Evolutionary conservation across 768 basidiomycete species (phyloP), one percentile per base, ranked within the genome.

Genomic region (Clavulina sp.): DNA sequence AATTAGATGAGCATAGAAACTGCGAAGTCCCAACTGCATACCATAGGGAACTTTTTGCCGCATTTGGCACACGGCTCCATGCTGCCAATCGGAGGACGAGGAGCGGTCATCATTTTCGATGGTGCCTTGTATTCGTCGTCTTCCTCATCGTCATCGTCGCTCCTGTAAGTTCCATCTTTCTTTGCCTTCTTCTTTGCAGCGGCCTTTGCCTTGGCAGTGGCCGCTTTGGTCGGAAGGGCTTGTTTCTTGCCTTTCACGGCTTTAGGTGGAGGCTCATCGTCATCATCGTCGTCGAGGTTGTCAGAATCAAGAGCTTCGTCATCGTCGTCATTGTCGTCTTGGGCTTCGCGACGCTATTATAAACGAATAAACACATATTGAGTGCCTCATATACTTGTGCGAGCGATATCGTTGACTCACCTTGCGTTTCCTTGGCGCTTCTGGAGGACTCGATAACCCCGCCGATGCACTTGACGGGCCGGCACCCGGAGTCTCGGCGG

Each of bases 41-140:
- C 93, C 60, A 92, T 84, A 16, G 86, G 87, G 62, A 93, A 95
- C 57, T 81, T 77, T 53, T 83, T 80, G 48, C 73, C 71, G 63
- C 93, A 99, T 51, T 74, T 73, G 1, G 78, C 84, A 61, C 95
- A 99, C 4, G 72, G 68, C 57, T 79, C 79, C 51, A 92, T 83
- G 56, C 77, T 78, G 1, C 93, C 93, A 3, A 81, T 70, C 2
- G 81, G 69, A 1, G 82, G 84, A 54, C 81, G 81, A 0, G 63
- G 57, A 18, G 57, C 46, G 56, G 66, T 32, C 57, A 56, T 53
- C 41, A 57, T 57, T 34, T 59, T 48, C 58, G 78, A 7, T 77
- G 63, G 5, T 4, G 78, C 78, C 3, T 68, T 78, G 57, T 83
- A 83, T n/a, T 75, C 71, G 52, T n/a, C n/a, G n/a, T 78, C 78